These are phyloP conservation scores for Helicostylum pulchrum DNA, from an alignment of 192 early-diverging fungal genomes.

Conservation along the genomic window DNA sequence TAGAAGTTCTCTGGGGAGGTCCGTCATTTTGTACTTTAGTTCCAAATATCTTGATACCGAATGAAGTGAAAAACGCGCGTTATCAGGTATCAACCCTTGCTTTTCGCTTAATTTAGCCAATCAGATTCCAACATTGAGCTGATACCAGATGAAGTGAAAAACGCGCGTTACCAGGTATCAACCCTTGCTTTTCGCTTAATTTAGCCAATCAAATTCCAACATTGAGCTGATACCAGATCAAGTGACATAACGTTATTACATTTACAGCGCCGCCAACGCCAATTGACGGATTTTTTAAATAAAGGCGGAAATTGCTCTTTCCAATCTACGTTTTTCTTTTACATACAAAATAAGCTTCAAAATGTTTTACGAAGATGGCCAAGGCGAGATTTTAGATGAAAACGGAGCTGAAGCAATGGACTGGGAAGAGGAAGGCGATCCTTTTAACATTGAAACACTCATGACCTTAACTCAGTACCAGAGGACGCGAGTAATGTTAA, in stretches of 20 bases:
- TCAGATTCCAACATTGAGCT: neutral
- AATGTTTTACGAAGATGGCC: too few relatives aligned
- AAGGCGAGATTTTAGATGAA: too few relatives aligned
- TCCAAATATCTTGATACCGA: constrained; percentile 1
- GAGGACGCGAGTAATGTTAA: too few relatives aligned
- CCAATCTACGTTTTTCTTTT: too few relatives aligned
- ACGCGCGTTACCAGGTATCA: neutral
- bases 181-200: neutral
- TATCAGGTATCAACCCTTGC: neutral
- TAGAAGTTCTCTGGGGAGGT: neutral
- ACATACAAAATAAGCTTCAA: too few relatives aligned
- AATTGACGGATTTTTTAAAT: too few relatives aligned
- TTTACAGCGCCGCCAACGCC: too few relatives aligned
- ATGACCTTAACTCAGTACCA: too few relatives aligned
- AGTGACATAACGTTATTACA: neutral
- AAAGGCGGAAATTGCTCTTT: too few relatives aligned
- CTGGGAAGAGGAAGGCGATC: too few relatives aligned
- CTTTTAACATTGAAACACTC: neutral
- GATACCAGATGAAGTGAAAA: constrained; percentile 1
- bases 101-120: constrained; percentile 1
- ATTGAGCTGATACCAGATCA: neutral
- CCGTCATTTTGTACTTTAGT: constrained; percentile 3
- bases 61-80: neutral
- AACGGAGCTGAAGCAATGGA: too few relatives aligned
- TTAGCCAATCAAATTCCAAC: neutral